Evolutionary conservation across 2,329 filamentous ascomycete genomes (phyloP), one percentile per base, ranked within the genome.

Genomic region (Arthrobotrys musiformis): DNA sequence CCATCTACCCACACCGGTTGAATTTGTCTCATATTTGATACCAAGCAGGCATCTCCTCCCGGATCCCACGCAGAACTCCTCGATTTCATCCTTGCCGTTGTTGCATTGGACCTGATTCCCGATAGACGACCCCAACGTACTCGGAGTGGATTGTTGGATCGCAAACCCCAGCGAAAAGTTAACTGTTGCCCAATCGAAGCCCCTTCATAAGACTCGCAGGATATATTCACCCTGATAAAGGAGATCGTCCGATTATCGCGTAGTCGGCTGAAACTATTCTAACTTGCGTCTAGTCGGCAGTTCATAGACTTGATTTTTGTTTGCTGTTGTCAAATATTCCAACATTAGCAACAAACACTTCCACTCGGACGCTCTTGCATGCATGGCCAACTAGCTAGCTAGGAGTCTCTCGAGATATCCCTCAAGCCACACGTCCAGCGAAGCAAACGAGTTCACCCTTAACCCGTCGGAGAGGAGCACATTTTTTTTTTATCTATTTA

Each of bases 241-340:
- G 52, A 35, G 54, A 62, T 62, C 54, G 62, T 74, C 70, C 42
- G 62, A 74, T 62, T 52, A 52, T 74, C 64, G 50, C 62, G 62
- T 54, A 68, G 62, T 56, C 54, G 44, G 52, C 62, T 61, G 30
- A 61, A 42, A 60, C 24, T 30, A 35, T 33, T 33, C 61, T n/a
- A 64, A 44, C 42, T 22, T 30, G 26, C n/a, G 8, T 40, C 24
- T 17, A 37, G 11, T 50, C 40, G 42, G 22, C 28, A 9, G 61
- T 2, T 19, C 40, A 50, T 28, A 28, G 44, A 28, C 17, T 33
- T 37, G 44, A 28, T 9, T 33, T 37, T 24, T 66, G 46, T 26
- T 52, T 35, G 28, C 8, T 37, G 17, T 24, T 50, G 48, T 33
- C n/a, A 9, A 28, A 28, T 40, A 70, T 64, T 64, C 68, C 68